Base-by-base conservation (phyloP, 1,284 basidiomycete genomes). In the Taiwanofungus camphoratus region DNA sequence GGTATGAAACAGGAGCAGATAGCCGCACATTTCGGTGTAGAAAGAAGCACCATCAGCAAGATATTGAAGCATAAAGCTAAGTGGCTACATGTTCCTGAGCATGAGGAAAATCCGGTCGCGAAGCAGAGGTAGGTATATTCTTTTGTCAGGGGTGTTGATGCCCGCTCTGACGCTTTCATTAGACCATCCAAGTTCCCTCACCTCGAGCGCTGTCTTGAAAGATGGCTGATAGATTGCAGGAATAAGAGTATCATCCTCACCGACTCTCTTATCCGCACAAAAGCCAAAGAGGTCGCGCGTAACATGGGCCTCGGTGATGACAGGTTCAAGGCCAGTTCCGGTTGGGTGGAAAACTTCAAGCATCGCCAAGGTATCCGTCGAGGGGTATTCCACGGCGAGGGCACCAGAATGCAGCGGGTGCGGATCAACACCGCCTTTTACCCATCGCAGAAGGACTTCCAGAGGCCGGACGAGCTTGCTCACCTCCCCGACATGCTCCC, bases 341-440 rank as follows among this genome's bases (percentile, higher is more conserved):
- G 90, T 3, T 94, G 91, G 91, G 74, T 94, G 44, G 90, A 93
- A 57, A 91, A 90, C 62, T 94, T 92, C 72, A 92, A 92, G 64
- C 75, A 81, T 52, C 80, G 91, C 30, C 76, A 84, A 55, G 76
- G 76, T 41, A 86, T 92, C 46, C 72, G 76, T 24, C 77, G 77
- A 21, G 84, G 83, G 0, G 69, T 76, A 16, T 86, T 76, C 73
- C 60, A 66, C 19, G 74, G 74, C 22, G 27, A 39, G 21, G 51
- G 48, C 13, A 26, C 18, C 9, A n/a, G 15, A 8, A 45, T 40
- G 5, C 22, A 22, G 19, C 51, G 45, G 21, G 39, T 38, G 20
- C 46, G 46, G 13, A 5, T 37, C 13, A 31, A 30, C 8, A 32
- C 20, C 21, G 36, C 33, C 1, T 38, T 16, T 21, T 19, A 31